These are phyloP conservation scores for Epichloe aotearoae DNA, from an alignment of 2,329 filamentous ascomycete species.

Conservation along the genomic window DNA sequence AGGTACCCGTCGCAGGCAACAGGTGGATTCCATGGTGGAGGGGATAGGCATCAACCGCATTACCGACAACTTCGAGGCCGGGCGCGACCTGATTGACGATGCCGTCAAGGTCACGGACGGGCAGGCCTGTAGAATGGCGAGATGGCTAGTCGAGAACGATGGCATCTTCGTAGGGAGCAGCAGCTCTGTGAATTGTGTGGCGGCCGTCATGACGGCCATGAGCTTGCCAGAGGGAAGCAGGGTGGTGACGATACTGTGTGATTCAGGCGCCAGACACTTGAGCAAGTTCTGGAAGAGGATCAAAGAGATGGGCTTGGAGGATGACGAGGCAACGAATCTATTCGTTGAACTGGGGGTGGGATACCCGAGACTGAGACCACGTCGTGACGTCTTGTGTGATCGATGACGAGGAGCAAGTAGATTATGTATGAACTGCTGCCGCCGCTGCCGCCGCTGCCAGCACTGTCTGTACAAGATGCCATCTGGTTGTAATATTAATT, in stretches of 20 bases:
- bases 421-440: neutral
- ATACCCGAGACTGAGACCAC: constrained; percentile 17
- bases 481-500: neutral
- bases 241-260: constrained; percentile 75
- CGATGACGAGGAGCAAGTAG: neutral
- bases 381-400: neutral
- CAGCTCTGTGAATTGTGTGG: constrained; percentile 91
- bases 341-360: constrained; percentile 33
- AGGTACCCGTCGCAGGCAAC: constrained; percentile 75
- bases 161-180: constrained; percentile 86
- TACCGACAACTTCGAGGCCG: constrained; percentile 86
- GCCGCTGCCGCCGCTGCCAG: too few relatives aligned
- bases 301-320: constrained; percentile 53
- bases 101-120: constrained; percentile 78
- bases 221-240: constrained; percentile 46
- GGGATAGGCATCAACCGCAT: constrained; percentile 90
- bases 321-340: constrained; percentile 34
- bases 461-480: neutral
- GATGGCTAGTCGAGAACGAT: constrained; percentile 90
- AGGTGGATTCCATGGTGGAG: constrained; percentile 93
- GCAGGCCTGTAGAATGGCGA: constrained; percentile 87
- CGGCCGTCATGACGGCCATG: constrained; percentile 56
- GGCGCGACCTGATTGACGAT: constrained; percentile 76
- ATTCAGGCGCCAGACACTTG: constrained; percentile 68
- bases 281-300: constrained; percentile 76